Base-by-base conservation (phyloP, 148 eudicot genomes). In the Amaranthus palmeri region DNA sequence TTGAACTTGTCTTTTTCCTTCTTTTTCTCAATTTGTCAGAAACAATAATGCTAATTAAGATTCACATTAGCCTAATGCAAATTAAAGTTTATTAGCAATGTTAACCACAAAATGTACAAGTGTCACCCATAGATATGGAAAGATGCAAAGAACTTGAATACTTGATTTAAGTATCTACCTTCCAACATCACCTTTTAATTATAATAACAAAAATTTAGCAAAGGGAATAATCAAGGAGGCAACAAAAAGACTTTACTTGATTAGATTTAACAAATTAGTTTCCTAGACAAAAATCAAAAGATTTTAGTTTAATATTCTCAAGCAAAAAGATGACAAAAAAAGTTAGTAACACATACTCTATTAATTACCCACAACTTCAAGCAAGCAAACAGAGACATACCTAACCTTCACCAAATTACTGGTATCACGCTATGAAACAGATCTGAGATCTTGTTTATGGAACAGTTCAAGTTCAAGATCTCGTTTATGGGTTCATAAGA, bases 71-170 rank as follows among this genome's bases (percentile, higher is more conserved):
- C 58, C 65, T 17, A 10, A 57, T 67, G 12, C 45, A 5, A 0
- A n/a, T n/a, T n/a, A n/a, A n/a, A 54, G 54, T 25, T 4, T 6
- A 58, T 8, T 72, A 6, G 1, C 8, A 63, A 41, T 17, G 61
- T 51, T 11, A 75, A 69, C 25, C 47, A 59, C 69, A 40, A 10
- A 49, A 14, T 50, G 3, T 58, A 70, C 75, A 77, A 77, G 71
- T 57, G 75, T 77, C 67, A 54, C 14, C 4, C 51, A 62, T 76
- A 49, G 69, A 70, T 55, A 62, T 70, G 65, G 79, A 63, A 72
- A 54, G 77, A 78, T 67, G 42, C 76, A 61, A 61, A 54, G 73
- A 75, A n/a, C n/a, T n/a, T n/a, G n/a, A n/a, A n/a, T n/a, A 75
- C 72, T 50, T 75, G 61, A 65, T 48, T 43, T n/a, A 62, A 61